Base-by-base conservation (phyloP, 2,329 filamentous ascomycete genomes). In the Keithomyces neogunnii region DNA sequence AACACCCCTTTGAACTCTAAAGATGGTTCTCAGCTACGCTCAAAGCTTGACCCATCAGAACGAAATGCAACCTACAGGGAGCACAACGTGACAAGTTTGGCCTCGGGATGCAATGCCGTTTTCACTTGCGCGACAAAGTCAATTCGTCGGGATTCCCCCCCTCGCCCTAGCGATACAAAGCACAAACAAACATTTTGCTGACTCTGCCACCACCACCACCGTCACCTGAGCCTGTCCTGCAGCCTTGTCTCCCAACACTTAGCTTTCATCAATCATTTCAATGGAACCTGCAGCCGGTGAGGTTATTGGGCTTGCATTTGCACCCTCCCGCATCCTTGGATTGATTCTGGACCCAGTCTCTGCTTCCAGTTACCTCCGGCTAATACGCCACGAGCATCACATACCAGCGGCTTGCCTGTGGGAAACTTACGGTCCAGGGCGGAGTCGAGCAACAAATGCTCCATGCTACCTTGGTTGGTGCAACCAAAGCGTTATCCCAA, bases 261-360 rank as follows among this genome's bases (percentile, higher is more conserved):
- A 8, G 9, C 30, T 44, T 32, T 31, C 19, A 4, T 49, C 47
- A 36, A 11, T 3, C 30, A 29, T 9, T 28, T 11, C 39, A 28
- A 35, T 43, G 44, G 32, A 44, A 43, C 36, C 45, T 51, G 49
- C 49, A 48, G 44, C 49, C 45, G 45, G 33, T 44, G 36, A 48
- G 33, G 33, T 35, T 43, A 35, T 42, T 42, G 6, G 36, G 49
- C n/a, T 30, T 8, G 49, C 36, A 50, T 13, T 47, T 38, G 19
- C 33, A 33, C 40, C 40, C 40, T 30, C 40, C 26, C 29, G 5
- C 7, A 38, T 40, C 33, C 47, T n/a, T 30, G 36, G 28, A 35
- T 36, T 29, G 26, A 48, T 48, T 42, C 36, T 44, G 35, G 47
- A 42, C 47, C 47, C 42, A 29, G 19, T 19, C 19, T 49, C 48